Conservation (phyloP, 768 basidiomycete genomes). For the Hygrocybe punicea region DNA sequence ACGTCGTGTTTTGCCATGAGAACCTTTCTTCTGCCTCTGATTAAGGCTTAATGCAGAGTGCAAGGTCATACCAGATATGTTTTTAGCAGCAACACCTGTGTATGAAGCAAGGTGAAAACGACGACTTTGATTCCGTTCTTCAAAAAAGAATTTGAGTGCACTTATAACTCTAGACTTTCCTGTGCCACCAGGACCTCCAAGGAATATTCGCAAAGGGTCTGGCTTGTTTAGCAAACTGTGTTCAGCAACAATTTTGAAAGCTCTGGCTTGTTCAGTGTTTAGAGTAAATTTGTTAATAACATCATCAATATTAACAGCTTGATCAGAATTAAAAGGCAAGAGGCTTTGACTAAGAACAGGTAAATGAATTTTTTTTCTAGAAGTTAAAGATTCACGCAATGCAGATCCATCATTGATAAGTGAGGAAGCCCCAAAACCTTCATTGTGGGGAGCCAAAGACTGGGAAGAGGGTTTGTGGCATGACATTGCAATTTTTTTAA, state of each 20-base stretch:
- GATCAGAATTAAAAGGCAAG: not conserved
- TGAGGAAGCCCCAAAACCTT: not conserved
- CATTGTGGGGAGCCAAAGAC: not conserved
- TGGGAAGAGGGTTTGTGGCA: not conserved
- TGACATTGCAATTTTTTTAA: conserved; percentile 6
- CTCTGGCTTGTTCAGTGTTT: conserved; percentile 34
- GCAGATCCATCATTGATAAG: conserved; percentile 5
- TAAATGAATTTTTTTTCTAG: not conserved
- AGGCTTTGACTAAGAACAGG: conserved; percentile 2
- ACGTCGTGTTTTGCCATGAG: conserved; percentile 4
- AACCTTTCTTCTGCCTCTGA: conserved; percentile 4
- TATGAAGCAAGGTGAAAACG: conserved; percentile 31
- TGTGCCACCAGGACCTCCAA: conserved; percentile 41
- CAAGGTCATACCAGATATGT: conserved; percentile 40
- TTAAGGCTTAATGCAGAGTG: conserved; percentile 32
- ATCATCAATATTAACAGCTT: conserved; percentile 13
- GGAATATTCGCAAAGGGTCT: conserved; percentile 31
- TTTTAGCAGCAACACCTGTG: conserved; percentile 40
- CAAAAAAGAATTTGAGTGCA: conserved; percentile 34
- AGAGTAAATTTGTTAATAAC: conserved; percentile 27
- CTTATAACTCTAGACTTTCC: conserved; percentile 42
- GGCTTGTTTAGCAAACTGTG: conserved; percentile 18
- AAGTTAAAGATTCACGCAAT: not conserved
- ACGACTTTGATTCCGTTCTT: conserved; percentile 10
- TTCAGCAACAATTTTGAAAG: conserved; percentile 30